Conservation (phyloP, 139 green algal species). For the Chlamydomonas sp. region DNA sequence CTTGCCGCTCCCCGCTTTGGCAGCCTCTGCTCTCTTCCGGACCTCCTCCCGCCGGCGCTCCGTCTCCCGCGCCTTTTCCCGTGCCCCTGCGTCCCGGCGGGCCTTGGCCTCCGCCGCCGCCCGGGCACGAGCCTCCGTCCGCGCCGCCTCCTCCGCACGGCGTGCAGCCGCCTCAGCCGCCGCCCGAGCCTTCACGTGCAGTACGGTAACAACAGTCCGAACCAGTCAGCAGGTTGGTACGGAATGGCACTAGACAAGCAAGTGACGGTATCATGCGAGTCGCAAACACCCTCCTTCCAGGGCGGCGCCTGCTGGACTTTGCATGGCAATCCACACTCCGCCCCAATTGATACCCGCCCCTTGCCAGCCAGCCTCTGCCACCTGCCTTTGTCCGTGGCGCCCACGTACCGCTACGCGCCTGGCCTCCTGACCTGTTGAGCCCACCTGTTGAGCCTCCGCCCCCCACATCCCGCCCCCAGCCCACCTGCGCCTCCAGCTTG, state of each 20-base stretch:
- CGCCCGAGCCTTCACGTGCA: background rate
- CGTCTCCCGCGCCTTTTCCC: slow-evolving; percentile 18
- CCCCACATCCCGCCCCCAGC: background rate
- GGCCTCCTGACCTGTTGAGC: background rate
- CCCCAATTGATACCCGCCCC: too few relatives aligned
- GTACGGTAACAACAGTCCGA: too few relatives aligned
- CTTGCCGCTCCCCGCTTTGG: background rate
- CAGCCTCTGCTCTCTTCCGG: slow-evolving; percentile 15
- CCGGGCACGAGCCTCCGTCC: slow-evolving; percentile 13
- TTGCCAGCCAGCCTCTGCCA: too few relatives aligned
- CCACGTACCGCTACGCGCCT: too few relatives aligned
- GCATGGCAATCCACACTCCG: too few relatives aligned
- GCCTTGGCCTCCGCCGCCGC: slow-evolving; percentile 22
- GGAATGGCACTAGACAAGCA: too few relatives aligned
- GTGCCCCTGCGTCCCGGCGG: slow-evolving; percentile 16
- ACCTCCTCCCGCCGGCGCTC: slow-evolving; percentile 33
- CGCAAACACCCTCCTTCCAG: too few relatives aligned
- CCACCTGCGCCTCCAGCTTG: slow-evolving; percentile 25
- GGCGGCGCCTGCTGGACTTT: too few relatives aligned
- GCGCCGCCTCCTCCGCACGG: slow-evolving; percentile 20
- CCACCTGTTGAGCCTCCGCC: background rate
- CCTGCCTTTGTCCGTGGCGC: too few relatives aligned
- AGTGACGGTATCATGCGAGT: too few relatives aligned
- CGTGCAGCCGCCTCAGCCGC: slow-evolving; percentile 19
- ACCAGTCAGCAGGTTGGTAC: too few relatives aligned